Percentiles rank a stretch among this genome's conserved stretches.
Evolutionary conservation across 495 filamentous ascomycete species (phyloP).

Genomic region (Sporormia fimetaria): DNA sequence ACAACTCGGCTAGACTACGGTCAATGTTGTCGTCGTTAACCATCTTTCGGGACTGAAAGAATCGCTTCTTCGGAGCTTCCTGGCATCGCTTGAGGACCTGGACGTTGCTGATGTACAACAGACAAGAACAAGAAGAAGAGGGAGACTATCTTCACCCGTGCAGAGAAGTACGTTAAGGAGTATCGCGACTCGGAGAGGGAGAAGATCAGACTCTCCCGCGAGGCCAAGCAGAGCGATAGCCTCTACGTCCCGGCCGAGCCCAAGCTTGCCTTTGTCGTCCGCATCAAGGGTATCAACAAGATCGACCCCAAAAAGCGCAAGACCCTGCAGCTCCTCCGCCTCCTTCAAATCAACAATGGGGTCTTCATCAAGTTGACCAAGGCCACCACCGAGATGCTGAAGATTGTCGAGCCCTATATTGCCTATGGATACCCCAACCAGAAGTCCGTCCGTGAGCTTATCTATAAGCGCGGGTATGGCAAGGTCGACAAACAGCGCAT

Average conservation of each 20-base stretch:
- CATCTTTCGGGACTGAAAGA: conserved; percentile 99
- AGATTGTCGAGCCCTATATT: conserved; percentile 91
- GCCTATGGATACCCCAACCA: conserved; percentile 99
- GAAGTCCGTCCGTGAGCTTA: conserved; percentile 94
- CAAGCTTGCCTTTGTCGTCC: conserved; percentile 96
- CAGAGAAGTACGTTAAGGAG: conserved; percentile 98
- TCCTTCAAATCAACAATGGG: conserved; percentile 99
- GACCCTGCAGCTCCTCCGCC: conserved; percentile 96
- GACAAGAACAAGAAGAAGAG: conserved; percentile 97
- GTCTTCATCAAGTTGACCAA: conserved; percentile 96
- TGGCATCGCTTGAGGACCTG: conserved; percentile 11
- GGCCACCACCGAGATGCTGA: conserved; percentile 95
- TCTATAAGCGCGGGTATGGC: conserved; percentile 54
- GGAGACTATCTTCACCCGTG: conserved; percentile 96
- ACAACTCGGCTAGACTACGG: conserved; percentile 75
- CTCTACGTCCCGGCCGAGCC: conserved; percentile 90
- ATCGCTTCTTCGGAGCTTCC: conserved; percentile 26
- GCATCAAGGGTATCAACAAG: conserved; percentile 99
- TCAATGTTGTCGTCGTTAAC: conserved; percentile 97
- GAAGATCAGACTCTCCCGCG: conserved; percentile 83
- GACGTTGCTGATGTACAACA: conserved; percentile 24
- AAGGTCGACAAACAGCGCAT: conserved; percentile 81
- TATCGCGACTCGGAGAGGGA: conserved; percentile 97
- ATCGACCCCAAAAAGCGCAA: conserved; percentile 99
- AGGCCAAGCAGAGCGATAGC: conserved; percentile 81